Evolutionary conservation across 495 filamentous ascomycete genomes (phyloP), one percentile per base, ranked within the genome.

Genomic region (Hypoxylon cercidicola): DNA sequence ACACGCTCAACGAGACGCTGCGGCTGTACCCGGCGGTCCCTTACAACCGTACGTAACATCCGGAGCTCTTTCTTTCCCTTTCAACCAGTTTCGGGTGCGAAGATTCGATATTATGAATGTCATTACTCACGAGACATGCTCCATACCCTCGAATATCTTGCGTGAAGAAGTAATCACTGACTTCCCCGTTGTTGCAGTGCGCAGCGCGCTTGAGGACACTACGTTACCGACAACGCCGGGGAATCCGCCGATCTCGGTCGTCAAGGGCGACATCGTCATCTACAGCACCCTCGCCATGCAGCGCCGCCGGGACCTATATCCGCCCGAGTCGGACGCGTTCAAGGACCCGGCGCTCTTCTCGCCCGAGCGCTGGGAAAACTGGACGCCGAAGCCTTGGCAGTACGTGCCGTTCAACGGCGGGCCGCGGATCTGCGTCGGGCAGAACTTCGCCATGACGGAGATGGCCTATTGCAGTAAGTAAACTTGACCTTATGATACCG

Each of bases 331-430:
- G 0, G 72, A 71, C 18, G 71, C 55, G 57, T 80, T 80, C 57
- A 67, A 72, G 4, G 82, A 87, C 60, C 81, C 84, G 0, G 74
- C 77, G 0, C 58, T 79, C 15, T 90, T 82, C 68, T 69, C 74
- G 0, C 88, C 88, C 0, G 82, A 82, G 35, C 69, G 88, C 4
- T 90, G 88, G 87, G 77, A 81, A 30, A 46, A 45, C 19, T 78
- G 79, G 67, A 77, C 79, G 56, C 86, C 86, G 0, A 82, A 78
- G 63, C 75, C 82, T 4, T 91, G 89, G 89, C 75, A 78, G 34
- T 87, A 84, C 65, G 68, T 87, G 13, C 85, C 86, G 0, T 88
- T 88, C 65, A 85, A 83, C 60, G 84, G 86, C n/a, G 85, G 86
- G 0, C 83, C 84, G 23, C 69, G 83, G 7, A 81, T 83, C 19